These are phyloP conservation scores for Xylaria multiplex DNA, from an alignment of 2,329 filamentous ascomycete species.

Conservation along the genomic window DNA sequence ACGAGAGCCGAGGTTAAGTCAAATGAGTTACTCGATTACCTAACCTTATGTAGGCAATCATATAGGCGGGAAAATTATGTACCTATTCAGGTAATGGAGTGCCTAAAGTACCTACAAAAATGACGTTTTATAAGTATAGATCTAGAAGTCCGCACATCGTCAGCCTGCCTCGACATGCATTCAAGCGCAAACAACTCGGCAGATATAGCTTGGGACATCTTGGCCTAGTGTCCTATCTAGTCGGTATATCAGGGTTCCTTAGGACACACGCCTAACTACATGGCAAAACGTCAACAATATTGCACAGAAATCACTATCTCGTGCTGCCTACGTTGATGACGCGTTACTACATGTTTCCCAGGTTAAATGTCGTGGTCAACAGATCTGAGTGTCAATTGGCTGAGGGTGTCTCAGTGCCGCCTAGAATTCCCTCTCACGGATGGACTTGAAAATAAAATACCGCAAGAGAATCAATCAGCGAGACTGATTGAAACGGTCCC, in stretches of 20 bases:
- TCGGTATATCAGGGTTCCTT: neutral
- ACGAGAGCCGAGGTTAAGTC: no score
- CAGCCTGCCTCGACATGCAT: neutral
- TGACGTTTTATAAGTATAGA: no score
- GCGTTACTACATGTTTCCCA: neutral
- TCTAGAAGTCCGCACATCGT: neutral
- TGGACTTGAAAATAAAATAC: slow-evolving; percentile 24
- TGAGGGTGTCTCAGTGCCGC: neutral
- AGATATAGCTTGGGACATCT: neutral
- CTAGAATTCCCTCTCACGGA: neutral
- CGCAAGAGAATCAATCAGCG: slow-evolving; percentile 5
- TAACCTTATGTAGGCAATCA: no score
- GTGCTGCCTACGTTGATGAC: neutral
- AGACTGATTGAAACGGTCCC: slow-evolving; percentile 20
- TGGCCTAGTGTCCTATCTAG: neutral
- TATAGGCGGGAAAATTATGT: no score
- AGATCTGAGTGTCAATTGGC: neutral
- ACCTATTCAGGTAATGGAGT: no score
- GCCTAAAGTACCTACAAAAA: no score
- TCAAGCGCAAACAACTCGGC: neutral
- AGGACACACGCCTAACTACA: neutral
- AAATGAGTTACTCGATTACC: no score
- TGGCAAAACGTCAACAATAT: neutral
- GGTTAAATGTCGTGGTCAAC: slow-evolving; percentile 13
- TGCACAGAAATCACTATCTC: slow-evolving; percentile 9